Evolutionary conservation across 2,329 filamentous ascomycete species (phyloP).

Genomic region (Aureobasidium melanogenum): DNA sequence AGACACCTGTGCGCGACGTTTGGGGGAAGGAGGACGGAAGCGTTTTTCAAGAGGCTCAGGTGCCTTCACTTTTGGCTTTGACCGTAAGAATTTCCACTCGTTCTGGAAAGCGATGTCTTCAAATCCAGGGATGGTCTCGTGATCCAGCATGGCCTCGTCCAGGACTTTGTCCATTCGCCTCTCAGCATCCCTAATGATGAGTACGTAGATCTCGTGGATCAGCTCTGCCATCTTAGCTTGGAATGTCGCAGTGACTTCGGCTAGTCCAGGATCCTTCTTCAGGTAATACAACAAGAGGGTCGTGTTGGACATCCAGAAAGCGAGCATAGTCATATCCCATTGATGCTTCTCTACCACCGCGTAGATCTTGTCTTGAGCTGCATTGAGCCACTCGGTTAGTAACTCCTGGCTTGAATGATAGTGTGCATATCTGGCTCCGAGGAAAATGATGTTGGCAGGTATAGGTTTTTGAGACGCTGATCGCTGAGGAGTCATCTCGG

Average conservation of each 20-base stretch:
- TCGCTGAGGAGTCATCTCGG: constrained; percentile 92
- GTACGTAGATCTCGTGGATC: constrained; percentile 95
- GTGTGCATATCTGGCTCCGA: constrained; percentile 90
- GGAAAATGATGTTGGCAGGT: constrained; percentile 91
- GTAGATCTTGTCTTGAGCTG: constrained; percentile 93
- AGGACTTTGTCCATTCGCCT: constrained; percentile 92
- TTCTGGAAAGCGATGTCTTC: constrained; percentile 96
- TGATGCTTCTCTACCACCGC: constrained; percentile 90
- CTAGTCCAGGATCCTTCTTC: constrained; percentile 81
- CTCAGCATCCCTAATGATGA: constrained; percentile 94
- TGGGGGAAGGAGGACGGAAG: constrained; percentile 85
- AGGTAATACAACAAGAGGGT: constrained; percentile 93
- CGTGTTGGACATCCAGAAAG: constrained; percentile 97
- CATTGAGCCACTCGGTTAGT: constrained; percentile 67
- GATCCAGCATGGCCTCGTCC: constrained; percentile 88
- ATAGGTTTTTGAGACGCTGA: constrained; percentile 97
- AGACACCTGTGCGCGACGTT: constrained; percentile 81
- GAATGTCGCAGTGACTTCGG: constrained; percentile 75
- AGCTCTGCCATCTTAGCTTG: constrained; percentile 89
- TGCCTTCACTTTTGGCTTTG: constrained; percentile 77
- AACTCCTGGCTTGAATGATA: constrained; percentile 88
- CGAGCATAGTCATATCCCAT: constrained; percentile 99
- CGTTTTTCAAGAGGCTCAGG: constrained; percentile 82
- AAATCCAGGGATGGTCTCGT: constrained; percentile 95
- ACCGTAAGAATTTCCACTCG: constrained; percentile 95